phyloP scores from a whole-genome alignment of 1,139 yeast genomes.

The Tardiomyces depauwii region DNA sequence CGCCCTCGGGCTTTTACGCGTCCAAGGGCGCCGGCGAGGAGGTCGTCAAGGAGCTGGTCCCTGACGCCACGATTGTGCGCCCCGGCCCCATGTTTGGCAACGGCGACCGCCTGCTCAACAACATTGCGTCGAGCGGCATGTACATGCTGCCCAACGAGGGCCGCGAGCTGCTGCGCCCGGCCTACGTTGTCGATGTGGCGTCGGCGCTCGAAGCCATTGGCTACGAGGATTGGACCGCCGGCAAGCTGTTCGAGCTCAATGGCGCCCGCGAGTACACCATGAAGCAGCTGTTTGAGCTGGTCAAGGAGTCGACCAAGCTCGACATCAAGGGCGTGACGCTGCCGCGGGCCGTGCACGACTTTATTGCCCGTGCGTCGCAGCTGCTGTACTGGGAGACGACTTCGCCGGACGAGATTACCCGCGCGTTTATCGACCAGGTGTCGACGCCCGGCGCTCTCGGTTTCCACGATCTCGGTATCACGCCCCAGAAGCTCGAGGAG shows the following conservation, averaged over 20 bases:
- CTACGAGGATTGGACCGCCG: slow-evolving; percentile 69
- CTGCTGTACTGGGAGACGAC: slow-evolving; percentile 57
- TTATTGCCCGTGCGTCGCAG: slow-evolving; percentile 40
- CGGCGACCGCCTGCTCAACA: slow-evolving; percentile 61
- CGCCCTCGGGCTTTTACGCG: slow-evolving; percentile 60
- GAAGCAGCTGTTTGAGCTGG: slow-evolving; percentile 57
- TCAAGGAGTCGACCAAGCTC: slow-evolving; percentile 45
- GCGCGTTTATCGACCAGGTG: slow-evolving; percentile 59
- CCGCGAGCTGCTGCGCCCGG: slow-evolving; percentile 57
- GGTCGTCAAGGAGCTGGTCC: slow-evolving; percentile 53
- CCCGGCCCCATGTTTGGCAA: slow-evolving; percentile 77
- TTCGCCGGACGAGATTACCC: slow-evolving; percentile 66
- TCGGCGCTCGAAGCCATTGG: slow-evolving; percentile 70
- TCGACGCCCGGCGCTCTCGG: slow-evolving; percentile 53
- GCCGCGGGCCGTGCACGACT: slow-evolving; percentile 39
- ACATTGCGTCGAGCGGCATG: slow-evolving; percentile 40
- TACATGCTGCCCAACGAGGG: slow-evolving; percentile 56
- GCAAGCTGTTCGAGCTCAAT: slow-evolving; percentile 62
- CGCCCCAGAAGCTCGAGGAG: slow-evolving; percentile 57
- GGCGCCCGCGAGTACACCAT: slow-evolving; percentile 64
- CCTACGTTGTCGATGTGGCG: slow-evolving; percentile 72
- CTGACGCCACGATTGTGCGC: slow-evolving; percentile 76
- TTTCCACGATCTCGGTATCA: slow-evolving; percentile 64
- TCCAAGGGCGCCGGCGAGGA: slow-evolving; percentile 77
- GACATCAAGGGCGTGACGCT: slow-evolving; percentile 36